Percentiles rank a stretch among this genome's conserved stretches.
Evolutionary conservation across 345 rosid genomes (phyloP).

Genomic region (Garcia nutans): DNA sequence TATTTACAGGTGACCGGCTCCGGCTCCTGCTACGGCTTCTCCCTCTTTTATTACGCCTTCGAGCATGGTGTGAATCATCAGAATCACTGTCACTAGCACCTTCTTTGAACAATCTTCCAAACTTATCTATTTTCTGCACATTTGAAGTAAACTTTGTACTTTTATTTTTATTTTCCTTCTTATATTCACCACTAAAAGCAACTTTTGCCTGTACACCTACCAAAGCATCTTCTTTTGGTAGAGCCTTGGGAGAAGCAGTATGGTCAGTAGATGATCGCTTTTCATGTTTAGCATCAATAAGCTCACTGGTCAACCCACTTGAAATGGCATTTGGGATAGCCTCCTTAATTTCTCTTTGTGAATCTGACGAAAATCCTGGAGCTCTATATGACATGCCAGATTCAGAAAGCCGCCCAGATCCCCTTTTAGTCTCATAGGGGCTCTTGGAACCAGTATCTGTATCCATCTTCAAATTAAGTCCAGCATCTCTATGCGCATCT

Average conservation of each 20-base stretch:
- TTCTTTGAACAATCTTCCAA: conserved; percentile 57
- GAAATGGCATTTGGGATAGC: conserved; percentile 15
- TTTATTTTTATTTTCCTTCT: conserved; percentile 32
- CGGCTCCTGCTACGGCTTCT: conserved; percentile 35
- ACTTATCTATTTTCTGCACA: conserved; percentile 48
- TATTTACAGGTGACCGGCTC: conserved; percentile 43
- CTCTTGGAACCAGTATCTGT: conserved; percentile 9
- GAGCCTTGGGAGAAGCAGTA: conserved; percentile 25
- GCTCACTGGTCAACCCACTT: conserved; percentile 18
- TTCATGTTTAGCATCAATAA: conserved; percentile 15
- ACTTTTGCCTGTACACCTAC: conserved; percentile 22
- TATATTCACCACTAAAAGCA: conserved; percentile 21
- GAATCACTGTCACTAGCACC: conserved; percentile 61
- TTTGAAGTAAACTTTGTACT: conserved; percentile 25
- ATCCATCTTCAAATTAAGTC: conserved; percentile 18
- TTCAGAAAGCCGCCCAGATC: conserved; percentile 16
- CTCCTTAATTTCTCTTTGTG: conserved; percentile 21
- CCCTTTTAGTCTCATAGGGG: conserved; percentile 23
- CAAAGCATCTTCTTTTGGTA: conserved; percentile 19
- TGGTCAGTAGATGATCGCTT: conserved; percentile 11
- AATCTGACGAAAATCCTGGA: conserved; percentile 8
- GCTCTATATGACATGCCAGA: conserved; percentile 12
- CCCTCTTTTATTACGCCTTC: conserved; percentile 38
- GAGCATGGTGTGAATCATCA: conserved; percentile 36
- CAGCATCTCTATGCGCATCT: conserved; percentile 13